Base-by-base conservation (phyloP, 768 basidiomycete genomes). In the Crassisporium funariophilum region DNA sequence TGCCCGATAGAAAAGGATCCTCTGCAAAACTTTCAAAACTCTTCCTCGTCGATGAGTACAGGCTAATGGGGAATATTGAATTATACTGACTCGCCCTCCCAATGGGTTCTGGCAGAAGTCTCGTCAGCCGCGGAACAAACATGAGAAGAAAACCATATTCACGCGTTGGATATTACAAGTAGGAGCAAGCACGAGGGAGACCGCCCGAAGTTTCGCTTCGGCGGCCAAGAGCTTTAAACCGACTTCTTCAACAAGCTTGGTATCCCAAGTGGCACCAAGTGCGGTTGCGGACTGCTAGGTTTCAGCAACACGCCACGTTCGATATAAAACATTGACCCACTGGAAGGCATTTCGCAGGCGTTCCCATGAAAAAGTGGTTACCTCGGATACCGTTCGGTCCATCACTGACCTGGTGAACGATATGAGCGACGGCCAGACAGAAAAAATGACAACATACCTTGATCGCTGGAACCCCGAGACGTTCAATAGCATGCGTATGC, bases 91-190 rank as follows among this genome's bases (percentile, higher is more conserved):
- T 41, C 84, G 73, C 21, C 86, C 86, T 8, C 86, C 86, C 8
- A 88, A 77, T 17, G 86, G 86, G 57, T 74, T 86, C 83, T 85
- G 46, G 4, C 27, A 3, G 11, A 22, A 20, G 36, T 35, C 16
- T 24, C 1, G 19, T 21, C 50, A 29, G 15, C 20, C 36, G 44
- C 17, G 45, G 16, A 34, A 7, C 21, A 31, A 39, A 15, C 55
- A n/a, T n/a, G n/a, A n/a, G n/a, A n/a, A n/a, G n/a, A n/a, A n/a
- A n/a, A n/a, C n/a, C n/a, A n/a, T n/a, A n/a, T 67, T 51, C 61
- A 81, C 87, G 23, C 91, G 79, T 64, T 91, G 90, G 40, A 89
- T 90, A 60, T 93, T 92, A 61, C 86, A 87, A 0, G 90, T 92
- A 0, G 90, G 91, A 0, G 83, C 91, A 13, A 91, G 77, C 22